A percentile compares a stretch with the other conserved stretches of the same genome.
phyloP scores from a whole-genome alignment of 2,329 filamentous ascomycete species.

The Aspergillus bombycis region DNA sequence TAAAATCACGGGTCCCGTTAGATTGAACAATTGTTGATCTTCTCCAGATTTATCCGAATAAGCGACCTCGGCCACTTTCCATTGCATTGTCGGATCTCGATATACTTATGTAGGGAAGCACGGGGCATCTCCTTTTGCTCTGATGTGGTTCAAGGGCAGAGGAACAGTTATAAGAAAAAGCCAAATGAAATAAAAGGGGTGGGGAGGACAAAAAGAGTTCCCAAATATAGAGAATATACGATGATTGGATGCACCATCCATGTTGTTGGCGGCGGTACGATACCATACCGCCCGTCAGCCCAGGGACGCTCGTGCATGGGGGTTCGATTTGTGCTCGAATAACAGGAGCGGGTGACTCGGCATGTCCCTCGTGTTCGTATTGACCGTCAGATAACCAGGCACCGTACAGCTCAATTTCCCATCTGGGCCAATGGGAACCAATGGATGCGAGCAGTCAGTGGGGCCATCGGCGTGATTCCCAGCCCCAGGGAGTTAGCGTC shows the following conservation, averaged over 20 bases:
- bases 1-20: background rate
- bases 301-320: background rate
- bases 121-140: background rate
- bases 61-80: background rate
- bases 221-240: conserved; percentile 9
- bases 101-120: background rate
- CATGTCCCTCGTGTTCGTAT: conserved; percentile 13
- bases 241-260: background rate
- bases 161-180: background rate
- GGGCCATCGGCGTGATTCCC: background rate
- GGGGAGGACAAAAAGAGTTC: background rate
- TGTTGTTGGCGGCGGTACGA: background rate
- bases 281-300: conserved; percentile 3
- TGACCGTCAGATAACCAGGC: conserved; percentile 30
- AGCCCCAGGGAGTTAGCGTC: conserved; percentile 12
- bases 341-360: background rate
- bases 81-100: background rate
- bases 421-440: background rate
- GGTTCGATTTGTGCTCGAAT: background rate
- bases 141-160: background rate
- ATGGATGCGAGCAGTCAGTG: background rate
- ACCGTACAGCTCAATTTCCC: conserved; percentile 17
- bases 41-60: background rate
- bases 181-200: background rate
- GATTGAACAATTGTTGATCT: conserved; percentile 1